These are phyloP conservation scores for Boletus insuetus DNA, from an alignment of 768 basidiomycete species.

Conservation along the genomic window DNA sequence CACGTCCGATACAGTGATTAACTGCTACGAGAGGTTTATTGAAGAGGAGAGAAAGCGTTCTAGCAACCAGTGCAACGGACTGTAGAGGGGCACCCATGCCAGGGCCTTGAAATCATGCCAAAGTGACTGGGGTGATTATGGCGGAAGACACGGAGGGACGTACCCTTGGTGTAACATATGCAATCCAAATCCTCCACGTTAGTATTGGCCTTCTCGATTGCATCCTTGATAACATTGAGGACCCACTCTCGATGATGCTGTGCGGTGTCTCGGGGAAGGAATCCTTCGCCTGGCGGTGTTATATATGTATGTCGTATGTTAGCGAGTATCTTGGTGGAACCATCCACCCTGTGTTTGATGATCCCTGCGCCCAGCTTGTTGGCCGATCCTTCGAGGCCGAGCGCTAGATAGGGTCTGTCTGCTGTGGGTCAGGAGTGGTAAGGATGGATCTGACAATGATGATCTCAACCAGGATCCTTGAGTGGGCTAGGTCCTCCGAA, in stretches of 20 bases:
- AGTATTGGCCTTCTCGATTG: constrained; percentile 63
- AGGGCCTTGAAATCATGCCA: constrained; percentile 59
- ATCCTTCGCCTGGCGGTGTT: constrained; percentile 97
- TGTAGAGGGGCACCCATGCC: constrained; percentile 98
- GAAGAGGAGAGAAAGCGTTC: constrained; percentile 85
- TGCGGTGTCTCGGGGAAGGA: constrained; percentile 93
- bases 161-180: constrained; percentile 97
- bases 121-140: background rate
- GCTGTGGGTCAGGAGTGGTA: constrained; percentile 8
- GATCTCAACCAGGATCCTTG: constrained; percentile 32
- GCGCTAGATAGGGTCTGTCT: constrained; percentile 77
- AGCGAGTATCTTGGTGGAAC: constrained; percentile 74
- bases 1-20: constrained; percentile 99
- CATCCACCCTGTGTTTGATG: constrained; percentile 77
- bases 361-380: constrained; percentile 97
- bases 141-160: constrained; percentile 5
- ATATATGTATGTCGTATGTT: constrained; percentile 99
- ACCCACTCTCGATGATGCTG: constrained; percentile 95
- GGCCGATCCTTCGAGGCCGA: constrained; percentile 96
- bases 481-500: constrained; percentile 18
- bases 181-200: constrained; percentile 83
- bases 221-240: constrained; percentile 74
- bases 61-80: constrained; percentile 90
- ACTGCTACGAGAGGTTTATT: constrained; percentile 92
- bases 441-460: constrained; percentile 13